Base-by-base conservation (phyloP, 768 basidiomycete genomes). In the Boletus coccyginus region DNA sequence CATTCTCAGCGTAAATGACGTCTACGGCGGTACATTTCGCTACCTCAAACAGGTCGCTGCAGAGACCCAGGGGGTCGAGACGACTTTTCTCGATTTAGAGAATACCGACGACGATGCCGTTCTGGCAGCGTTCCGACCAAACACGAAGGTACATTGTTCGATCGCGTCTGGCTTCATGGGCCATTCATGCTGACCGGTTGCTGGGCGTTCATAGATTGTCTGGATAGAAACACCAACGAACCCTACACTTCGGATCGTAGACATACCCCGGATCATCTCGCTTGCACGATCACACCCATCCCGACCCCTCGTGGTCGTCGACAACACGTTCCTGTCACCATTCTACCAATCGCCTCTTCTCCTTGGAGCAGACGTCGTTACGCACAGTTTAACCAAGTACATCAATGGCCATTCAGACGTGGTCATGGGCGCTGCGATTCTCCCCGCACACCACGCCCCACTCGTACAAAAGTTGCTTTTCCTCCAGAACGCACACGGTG, bases 221-320 rank as follows among this genome's bases (percentile, higher is more conserved):
- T 98, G 94, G 94, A 85, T 97, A 61, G 96, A 99, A 73, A 80
- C 91, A 0, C 96, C 94, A 0, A 98, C 96, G 4, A 98, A 98
- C 75, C 96, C 96, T 0, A 92, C 92, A 2, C 85, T 98, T 11
- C 85, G 90, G 17, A 75, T 98, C 38, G 85, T 95, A 39, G 89
- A 93, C 65, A 86, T 98, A 67, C 72, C 78, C 1, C 82, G 84
- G 52, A 82, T 98, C 60, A 79, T 84, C 27, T 67, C 78, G 12
- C 74, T 96, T 48, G 86, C 86, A 3, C 81, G 78, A 52, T 75
- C 82, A 0, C 85, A 88, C 50, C 80, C 84, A 0, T 78, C 83
- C 0, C 68, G 73, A 0, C 94, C 95, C 0, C 76, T 94, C 31
- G 83, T 99, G 14, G 82, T 95, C 46, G 89, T 98, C 44, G 95